phyloP scores from a whole-genome alignment of 805 yeast genomes.

The Blastobotrys peoriensis region DNA sequence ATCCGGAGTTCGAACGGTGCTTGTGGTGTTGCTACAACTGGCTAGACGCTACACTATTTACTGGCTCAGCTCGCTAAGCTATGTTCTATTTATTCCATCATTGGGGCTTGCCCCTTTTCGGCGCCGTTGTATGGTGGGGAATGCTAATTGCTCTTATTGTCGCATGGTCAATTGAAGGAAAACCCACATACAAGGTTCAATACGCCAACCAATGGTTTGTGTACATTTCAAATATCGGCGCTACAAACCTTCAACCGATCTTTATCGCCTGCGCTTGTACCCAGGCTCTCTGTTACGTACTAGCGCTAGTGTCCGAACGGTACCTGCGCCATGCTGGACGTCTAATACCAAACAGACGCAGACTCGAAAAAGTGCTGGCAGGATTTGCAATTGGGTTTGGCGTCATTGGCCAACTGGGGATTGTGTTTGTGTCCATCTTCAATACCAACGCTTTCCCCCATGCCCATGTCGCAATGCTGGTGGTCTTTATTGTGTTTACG shows the following conservation, averaged over 20 bases:
- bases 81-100: conserved; percentile 26
- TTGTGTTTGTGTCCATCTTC: conserved; percentile 67
- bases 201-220: conserved; percentile 39
- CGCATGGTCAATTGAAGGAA: conserved; percentile 78
- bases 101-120: conserved; percentile 55
- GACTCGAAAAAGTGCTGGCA: conserved; percentile 37
- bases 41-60: too few species aligned
- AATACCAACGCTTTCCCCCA: conserved; percentile 51
- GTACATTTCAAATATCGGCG: conserved; percentile 82
- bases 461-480: conserved; percentile 61
- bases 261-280: conserved; percentile 73
- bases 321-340: conserved; percentile 52
- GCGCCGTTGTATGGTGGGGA: conserved; percentile 78
- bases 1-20: too few species aligned
- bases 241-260: conserved; percentile 76
- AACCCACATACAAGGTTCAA: conserved; percentile 60
- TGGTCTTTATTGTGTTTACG: conserved; percentile 60
- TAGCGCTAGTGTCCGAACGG: conserved; percentile 58
- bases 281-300: conserved; percentile 69
- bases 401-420: conserved; percentile 60
- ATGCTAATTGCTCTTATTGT: conserved; percentile 76
- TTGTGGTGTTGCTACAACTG: too few species aligned
- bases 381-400: conserved; percentile 44
- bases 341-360: conserved; percentile 47
- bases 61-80: too few species aligned